phyloP scores from a whole-genome alignment of 164 flowering plant genomes.

The Macadamia tetraphylla region DNA sequence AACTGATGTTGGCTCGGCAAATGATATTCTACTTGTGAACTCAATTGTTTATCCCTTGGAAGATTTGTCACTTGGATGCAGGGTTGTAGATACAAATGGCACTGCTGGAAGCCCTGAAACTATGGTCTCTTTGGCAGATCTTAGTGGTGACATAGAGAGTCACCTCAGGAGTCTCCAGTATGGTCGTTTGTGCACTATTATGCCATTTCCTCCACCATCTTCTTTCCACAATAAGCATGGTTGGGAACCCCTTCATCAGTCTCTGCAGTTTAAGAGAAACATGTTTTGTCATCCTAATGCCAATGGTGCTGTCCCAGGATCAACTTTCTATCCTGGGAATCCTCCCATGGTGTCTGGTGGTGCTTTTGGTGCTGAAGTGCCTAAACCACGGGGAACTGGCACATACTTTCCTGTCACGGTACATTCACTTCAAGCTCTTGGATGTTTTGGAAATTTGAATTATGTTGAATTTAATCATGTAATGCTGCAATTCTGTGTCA shows the following conservation, averaged over 20 bases:
- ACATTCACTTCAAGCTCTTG: slow-evolving; percentile 16
- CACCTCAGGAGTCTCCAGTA: slow-evolving; percentile 32
- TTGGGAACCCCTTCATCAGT: slow-evolving; percentile 31
- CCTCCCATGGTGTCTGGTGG: slow-evolving; percentile 32
- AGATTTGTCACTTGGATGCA: slow-evolving; percentile 8
- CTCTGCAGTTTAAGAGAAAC: slow-evolving; percentile 30
- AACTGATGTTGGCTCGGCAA: slow-evolving; percentile 2
- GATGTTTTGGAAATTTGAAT: neutral
- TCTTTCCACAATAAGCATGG: slow-evolving; percentile 18
- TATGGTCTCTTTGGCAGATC: slow-evolving; percentile 33
- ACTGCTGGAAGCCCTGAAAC: slow-evolving; percentile 20
- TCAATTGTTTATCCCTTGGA: slow-evolving; percentile 8
- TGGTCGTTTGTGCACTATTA: slow-evolving; percentile 27
- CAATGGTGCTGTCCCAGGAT: slow-evolving; percentile 39
- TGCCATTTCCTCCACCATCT: slow-evolving; percentile 12
- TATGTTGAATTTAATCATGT: neutral
- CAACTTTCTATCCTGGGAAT: slow-evolving; percentile 32
- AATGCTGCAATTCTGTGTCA: slow-evolving; percentile 4
- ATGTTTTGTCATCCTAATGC: slow-evolving; percentile 23
- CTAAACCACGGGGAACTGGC: slow-evolving; percentile 73
- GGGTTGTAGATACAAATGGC: slow-evolving; percentile 11
- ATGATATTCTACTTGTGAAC: slow-evolving; percentile 7
- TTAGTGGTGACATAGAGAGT: slow-evolving; percentile 49
- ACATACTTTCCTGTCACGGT: slow-evolving; percentile 82
- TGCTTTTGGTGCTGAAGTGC: slow-evolving; percentile 38